Evolutionary conservation across 2,329 filamentous ascomycete genomes (phyloP).

Genomic region (Leptoxyphium fumago): DNA sequence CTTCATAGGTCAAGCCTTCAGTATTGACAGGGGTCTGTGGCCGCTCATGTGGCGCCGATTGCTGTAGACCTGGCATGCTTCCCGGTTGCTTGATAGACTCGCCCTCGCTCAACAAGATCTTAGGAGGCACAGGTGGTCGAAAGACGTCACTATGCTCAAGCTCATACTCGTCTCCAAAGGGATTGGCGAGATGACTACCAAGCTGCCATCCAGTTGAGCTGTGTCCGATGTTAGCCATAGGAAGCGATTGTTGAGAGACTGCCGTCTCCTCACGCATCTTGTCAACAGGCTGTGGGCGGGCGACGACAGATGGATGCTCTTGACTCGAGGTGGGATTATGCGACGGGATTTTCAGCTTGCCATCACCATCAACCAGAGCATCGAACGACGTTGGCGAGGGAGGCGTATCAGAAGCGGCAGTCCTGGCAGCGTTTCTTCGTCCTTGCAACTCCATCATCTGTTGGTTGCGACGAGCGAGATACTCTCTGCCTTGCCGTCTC

Average conservation of each 20-base stretch:
- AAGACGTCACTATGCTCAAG: slow-evolving; percentile 25
- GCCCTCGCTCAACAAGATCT: slow-evolving; percentile 21
- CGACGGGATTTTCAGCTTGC: slow-evolving; percentile 11
- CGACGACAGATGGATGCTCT: too few species aligned
- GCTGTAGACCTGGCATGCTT: slow-evolving; percentile 7
- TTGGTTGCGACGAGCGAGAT: slow-evolving; percentile 20
- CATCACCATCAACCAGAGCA: slow-evolving; percentile 17
- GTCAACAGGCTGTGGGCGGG: neutral
- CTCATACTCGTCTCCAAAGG: slow-evolving; percentile 30
- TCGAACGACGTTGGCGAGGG: slow-evolving; percentile 17
- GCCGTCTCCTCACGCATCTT: slow-evolving; percentile 9
- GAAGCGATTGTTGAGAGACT: slow-evolving; percentile 9
- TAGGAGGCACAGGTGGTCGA: slow-evolving; percentile 31
- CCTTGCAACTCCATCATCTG: slow-evolving; percentile 20
- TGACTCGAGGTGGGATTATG: neutral
- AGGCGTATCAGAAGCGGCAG: slow-evolving; percentile 5
- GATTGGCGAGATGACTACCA: slow-evolving; percentile 28
- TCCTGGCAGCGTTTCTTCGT: slow-evolving; percentile 9
- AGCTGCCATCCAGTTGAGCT: slow-evolving; percentile 23
- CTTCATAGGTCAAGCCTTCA: slow-evolving; percentile 19
- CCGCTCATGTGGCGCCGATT: neutral
- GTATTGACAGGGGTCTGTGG: slow-evolving; percentile 1
- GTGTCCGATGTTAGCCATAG: slow-evolving; percentile 6
- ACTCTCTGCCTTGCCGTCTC: slow-evolving; percentile 20
- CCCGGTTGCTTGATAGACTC: neutral